Percentiles rank a stretch among this genome's conserved stretches.
Evolutionary conservation across 2,329 filamentous ascomycete genomes (phyloP).

Genomic region (Fusarium duplospermum): DNA sequence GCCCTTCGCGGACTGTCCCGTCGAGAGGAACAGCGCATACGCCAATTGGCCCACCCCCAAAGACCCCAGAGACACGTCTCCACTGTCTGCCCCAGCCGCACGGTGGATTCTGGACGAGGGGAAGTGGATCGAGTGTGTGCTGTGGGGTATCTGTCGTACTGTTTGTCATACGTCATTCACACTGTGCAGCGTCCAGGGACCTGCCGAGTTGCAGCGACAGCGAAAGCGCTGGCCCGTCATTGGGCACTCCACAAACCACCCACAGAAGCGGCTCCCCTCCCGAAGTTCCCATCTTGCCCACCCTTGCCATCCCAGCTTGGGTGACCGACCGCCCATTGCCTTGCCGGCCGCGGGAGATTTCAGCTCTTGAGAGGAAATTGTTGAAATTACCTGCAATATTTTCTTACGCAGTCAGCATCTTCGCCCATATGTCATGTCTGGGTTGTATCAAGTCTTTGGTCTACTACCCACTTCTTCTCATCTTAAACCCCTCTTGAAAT

Average conservation of each 20-base stretch:
- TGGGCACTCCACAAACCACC: constrained; percentile 28
- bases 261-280: constrained; percentile 32
- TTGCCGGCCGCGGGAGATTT: constrained; percentile 36
- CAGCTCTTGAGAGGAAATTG: neutral
- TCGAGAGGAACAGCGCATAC: neutral
- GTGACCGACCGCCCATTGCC: constrained; percentile 25
- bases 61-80: constrained; percentile 13
- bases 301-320: neutral
- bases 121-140: constrained; percentile 33
- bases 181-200: constrained; percentile 20
- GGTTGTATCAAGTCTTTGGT: neutral
- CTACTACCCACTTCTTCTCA: neutral
- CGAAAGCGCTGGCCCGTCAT: constrained; percentile 14
- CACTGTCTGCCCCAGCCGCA: constrained; percentile 37
- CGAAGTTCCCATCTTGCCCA: constrained; percentile 1
- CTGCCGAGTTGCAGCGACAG: constrained; percentile 18
- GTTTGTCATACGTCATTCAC: neutral
- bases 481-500: neutral
- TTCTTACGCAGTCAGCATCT: neutral
- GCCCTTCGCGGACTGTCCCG: constrained; percentile 30
- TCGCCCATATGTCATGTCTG: neutral
- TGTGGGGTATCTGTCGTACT: constrained; percentile 32
- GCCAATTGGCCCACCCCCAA: constrained; percentile 29
- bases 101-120: constrained; percentile 39
- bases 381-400: neutral